Evolutionary conservation across 352 stramenopile species (phyloP), one percentile per base, ranked within the genome.

Genomic region (Globisporangium viniferum): DNA sequence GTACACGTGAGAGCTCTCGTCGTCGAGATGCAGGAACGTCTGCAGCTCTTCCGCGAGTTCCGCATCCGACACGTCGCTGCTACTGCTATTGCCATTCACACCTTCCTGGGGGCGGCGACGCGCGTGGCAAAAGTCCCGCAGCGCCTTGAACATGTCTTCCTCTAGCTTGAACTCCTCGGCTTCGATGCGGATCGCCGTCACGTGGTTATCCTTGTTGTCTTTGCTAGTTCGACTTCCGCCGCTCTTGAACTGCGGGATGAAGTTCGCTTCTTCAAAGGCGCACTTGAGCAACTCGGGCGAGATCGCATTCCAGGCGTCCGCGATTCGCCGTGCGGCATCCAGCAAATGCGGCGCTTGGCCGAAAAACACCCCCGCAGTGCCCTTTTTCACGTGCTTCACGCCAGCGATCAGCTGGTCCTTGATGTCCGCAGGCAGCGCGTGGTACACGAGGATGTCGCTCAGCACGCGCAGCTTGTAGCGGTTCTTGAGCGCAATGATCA

Each of bases 401-500:
- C 55, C 57, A 0, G 48, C 41, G 3, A 59, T 27, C 7, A 71
- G 39, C n/a, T 62, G 51, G 29, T 63, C 51, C 10, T 64, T 64
- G 46, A 71, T 31, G 24, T 54, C 27, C 18, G 39, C 9, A 8
- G 66, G 59, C 41, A 73, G 55, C 24, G 62, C 59, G 33, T 69
- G 49, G 20, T 69, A 66, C 24, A 68, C 68, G 36, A 76, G 68
- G 31, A 76, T 29, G 56, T 74, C 71, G 27, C 29, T 55, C n/a
- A 76, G 55, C 6, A 76, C 36, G 15, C 46, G 22, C 22, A 36
- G 64, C 29, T 76, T 76, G 60, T 74, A 76, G 20, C 71, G 67
- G 29, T 72, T 76, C 65, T 76, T 76, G 20, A 76, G 68, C 22
- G 67, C 64, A 6, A 62, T 64, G 20, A 71, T 54, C 36, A 76